These are phyloP conservation scores for Populus hybrid DNA, from an alignment of 441 rosid species.

Conservation along the genomic window DNA sequence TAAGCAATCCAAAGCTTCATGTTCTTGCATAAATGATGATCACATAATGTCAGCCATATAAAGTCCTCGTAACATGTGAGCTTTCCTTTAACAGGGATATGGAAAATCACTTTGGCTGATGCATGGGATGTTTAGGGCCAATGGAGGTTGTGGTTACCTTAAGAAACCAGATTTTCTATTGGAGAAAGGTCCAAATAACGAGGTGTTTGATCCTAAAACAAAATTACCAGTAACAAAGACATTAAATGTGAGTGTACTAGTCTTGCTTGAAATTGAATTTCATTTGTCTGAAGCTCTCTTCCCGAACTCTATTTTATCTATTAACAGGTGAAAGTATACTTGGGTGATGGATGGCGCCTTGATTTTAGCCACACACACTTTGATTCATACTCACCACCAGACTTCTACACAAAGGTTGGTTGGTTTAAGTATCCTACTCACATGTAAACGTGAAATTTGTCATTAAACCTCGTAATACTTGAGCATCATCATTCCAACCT, in stretches of 20 bases:
- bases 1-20: neutral
- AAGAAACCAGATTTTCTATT: slow-evolving; percentile 68
- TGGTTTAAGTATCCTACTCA: neutral
- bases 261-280: neutral
- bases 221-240: slow-evolving; percentile 41
- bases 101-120: slow-evolving; percentile 82
- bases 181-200: slow-evolving; percentile 37
- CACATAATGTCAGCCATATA: neutral
- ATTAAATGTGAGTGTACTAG: slow-evolving; percentile 47
- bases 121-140: slow-evolving; percentile 90
- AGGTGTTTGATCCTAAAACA: slow-evolving; percentile 59
- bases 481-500: neutral
- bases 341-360: slow-evolving; percentile 88
- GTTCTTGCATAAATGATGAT: neutral
- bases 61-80: slow-evolving; percentile 1
- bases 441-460: neutral
- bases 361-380: slow-evolving; percentile 81
- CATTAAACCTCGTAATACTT: neutral
- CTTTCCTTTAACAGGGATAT: slow-evolving; percentile 46
- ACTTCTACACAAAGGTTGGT: slow-evolving; percentile 69
- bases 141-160: slow-evolving; percentile 83
- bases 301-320: neutral
- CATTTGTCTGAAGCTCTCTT: slow-evolving; percentile 2
- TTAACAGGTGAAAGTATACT: slow-evolving; percentile 62
- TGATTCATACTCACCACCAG: slow-evolving; percentile 81